Evolutionary conservation across 176 grass and related monocot genomes (phyloP).

Genomic region (Avena atlantica): DNA sequence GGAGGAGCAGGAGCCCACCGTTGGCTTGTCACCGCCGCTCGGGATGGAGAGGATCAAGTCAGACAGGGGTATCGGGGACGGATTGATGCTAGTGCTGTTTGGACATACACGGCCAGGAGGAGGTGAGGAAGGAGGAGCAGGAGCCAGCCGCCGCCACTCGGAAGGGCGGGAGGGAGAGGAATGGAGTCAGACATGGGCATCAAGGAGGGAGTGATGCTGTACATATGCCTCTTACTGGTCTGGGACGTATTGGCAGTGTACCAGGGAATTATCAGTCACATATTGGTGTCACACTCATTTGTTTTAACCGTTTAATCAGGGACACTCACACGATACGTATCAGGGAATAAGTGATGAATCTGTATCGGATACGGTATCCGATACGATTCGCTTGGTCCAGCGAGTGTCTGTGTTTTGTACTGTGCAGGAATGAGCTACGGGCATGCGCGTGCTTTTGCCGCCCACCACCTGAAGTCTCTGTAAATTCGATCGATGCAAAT

Average conservation of each 20-base stretch:
- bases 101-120: not conserved
- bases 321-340: not conserved
- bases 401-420: not conserved
- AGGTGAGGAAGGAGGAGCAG: not conserved
- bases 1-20: not conserved
- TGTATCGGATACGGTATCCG: not conserved
- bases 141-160: not conserved
- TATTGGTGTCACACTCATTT: no score
- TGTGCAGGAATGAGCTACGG: not conserved
- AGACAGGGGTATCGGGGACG: not conserved
- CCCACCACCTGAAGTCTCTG: slow-evolving; percentile 1
- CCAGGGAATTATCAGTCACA: no score
- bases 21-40: no score
- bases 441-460: not conserved
- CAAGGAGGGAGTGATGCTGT: no score
- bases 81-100: not conserved
- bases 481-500: slow-evolving; percentile 13
- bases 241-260: no score
- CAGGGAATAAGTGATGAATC: not conserved
- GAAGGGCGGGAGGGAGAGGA: not conserved
- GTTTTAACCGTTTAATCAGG: no score
- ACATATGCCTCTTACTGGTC: no score
- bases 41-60: not conserved
- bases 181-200: not conserved
- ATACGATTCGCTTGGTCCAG: not conserved